Evolutionary conservation across 2,329 filamentous ascomycete species (phyloP).

Genomic region (Stagonosporopsis rhizophila): DNA sequence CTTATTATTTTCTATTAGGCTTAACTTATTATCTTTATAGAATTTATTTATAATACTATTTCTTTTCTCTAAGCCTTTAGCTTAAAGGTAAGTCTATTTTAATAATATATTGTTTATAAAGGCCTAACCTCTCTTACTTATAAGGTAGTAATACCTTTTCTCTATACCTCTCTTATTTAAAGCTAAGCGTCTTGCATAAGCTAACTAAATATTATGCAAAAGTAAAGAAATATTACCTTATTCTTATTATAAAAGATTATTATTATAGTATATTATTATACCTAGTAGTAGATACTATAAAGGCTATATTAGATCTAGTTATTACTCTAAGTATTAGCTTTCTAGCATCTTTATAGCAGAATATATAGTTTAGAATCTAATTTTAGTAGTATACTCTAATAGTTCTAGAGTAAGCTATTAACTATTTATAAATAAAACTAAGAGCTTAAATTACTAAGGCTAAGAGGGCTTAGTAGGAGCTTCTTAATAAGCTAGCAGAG

Average conservation of each 20-base stretch:
- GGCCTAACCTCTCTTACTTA: neutral
- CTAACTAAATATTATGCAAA: neutral
- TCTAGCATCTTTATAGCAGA: neutral
- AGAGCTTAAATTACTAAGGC: neutral
- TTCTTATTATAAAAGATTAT: neutral
- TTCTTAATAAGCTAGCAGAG: neutral
- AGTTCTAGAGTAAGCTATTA: neutral
- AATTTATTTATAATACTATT: neutral
- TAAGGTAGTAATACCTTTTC: neutral
- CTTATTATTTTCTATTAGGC: too few species aligned
- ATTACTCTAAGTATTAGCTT: neutral
- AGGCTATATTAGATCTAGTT: neutral
- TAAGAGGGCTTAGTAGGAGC: neutral
- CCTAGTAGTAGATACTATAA: neutral
- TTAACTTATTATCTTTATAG: neutral
- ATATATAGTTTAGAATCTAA: neutral
- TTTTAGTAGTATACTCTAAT: neutral
- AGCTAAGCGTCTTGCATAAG: neutral
- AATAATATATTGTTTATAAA: neutral
- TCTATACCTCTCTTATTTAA: neutral
- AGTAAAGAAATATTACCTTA: neutral
- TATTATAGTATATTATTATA: neutral
- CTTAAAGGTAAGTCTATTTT: conserved; percentile 2
- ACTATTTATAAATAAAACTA: neutral
- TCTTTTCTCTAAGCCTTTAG: neutral